Evolutionary conservation across 306 rosid species (phyloP), one percentile per base, ranked within the genome.

Genomic region (Quercus robur): DNA sequence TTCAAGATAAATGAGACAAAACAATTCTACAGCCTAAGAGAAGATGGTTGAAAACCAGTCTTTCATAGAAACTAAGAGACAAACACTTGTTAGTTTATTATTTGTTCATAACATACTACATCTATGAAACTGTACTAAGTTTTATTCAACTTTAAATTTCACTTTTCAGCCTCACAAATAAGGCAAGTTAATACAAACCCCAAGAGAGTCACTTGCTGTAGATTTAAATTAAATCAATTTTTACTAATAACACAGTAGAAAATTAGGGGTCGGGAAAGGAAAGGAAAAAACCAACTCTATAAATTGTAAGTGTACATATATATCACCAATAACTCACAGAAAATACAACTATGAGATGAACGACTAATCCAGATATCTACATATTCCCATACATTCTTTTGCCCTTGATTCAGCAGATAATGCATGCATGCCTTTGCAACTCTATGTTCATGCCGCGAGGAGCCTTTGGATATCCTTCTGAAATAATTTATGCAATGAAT

Each of bases 381-480:
- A 77, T 70, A 69, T 64, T 28, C 46, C 46, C 71, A 6, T 3
- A 3, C 59, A 51, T 49, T 35, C 70, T 23, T 55, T 49, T 66
- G 75, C 68, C 80, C 58, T 19, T 26, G 4, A 49, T 70, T 70
- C 74, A 15, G 85, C 33, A 62, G 4, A 52, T 3, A 25, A 23
- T 26, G 49, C 81, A n/a, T 46, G 35, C 54, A 66, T 49, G 71
- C 46, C 64, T 88, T 72, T 74, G 19, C 52, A 17, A 20, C 58
- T 70, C 80, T 70, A 46, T 68, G 54, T 70, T 91, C 89, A 93
- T 0, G 96, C 98, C 15, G 98, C 97, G 44, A 93, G 85, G 75
- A 96, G 90, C 86, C 85, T 88, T 84, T 96, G 97, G 74, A 96
- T 90, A 84, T 93, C 99, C 91, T 88, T 96, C 98, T 93, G 93